A percentile compares a stretch with the other conserved stretches of the same genome.
These are phyloP conservation scores for Ceratocystis papillata DNA, from an alignment of 2,329 filamentous ascomycete genomes.

Conservation along the genomic window DNA sequence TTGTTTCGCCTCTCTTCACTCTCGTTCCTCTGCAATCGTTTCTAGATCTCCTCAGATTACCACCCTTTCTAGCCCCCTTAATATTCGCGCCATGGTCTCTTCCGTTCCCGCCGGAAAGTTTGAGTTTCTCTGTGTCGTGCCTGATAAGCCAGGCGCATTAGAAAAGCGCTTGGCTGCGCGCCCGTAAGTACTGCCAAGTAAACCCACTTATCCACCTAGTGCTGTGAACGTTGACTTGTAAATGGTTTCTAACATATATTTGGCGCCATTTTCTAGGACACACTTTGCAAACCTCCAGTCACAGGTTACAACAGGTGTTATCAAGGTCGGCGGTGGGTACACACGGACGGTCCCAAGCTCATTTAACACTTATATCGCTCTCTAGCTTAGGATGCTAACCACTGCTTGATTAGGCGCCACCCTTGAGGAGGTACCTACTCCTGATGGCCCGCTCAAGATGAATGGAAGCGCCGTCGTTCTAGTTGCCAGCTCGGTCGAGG, in stretches of 20 bases:
- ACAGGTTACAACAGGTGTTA: conserved; percentile 43
- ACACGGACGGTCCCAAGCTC: background rate
- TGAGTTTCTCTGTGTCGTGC: conserved; percentile 60
- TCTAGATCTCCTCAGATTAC: background rate
- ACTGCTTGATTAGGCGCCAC: conserved; percentile 45
- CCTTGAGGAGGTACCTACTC: conserved; percentile 53
- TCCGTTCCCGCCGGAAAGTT: conserved; percentile 33
- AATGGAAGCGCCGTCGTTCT: conserved; percentile 62
- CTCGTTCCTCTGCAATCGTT: background rate
- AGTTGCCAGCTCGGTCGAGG: conserved; percentile 55
- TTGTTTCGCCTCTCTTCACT: background rate
- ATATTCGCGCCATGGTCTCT: conserved; percentile 29
- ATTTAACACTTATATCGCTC: background rate
- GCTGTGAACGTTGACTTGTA: background rate
- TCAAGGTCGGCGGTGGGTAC: conserved; percentile 53
- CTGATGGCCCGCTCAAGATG: conserved; percentile 52
- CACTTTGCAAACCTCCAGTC: conserved; percentile 50
- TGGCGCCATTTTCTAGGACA: conserved; percentile 17
- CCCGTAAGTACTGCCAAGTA: conserved; percentile 37
- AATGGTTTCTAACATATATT: background rate
- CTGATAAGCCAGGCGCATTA: conserved; percentile 50
- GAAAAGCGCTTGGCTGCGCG: conserved; percentile 53
- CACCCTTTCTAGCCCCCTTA: background rate
- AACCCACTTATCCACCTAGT: background rate
- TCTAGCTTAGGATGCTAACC: background rate